Evolutionary conservation across 495 filamentous ascomycete genomes (phyloP).

Genomic region (Penicillium soppii): DNA sequence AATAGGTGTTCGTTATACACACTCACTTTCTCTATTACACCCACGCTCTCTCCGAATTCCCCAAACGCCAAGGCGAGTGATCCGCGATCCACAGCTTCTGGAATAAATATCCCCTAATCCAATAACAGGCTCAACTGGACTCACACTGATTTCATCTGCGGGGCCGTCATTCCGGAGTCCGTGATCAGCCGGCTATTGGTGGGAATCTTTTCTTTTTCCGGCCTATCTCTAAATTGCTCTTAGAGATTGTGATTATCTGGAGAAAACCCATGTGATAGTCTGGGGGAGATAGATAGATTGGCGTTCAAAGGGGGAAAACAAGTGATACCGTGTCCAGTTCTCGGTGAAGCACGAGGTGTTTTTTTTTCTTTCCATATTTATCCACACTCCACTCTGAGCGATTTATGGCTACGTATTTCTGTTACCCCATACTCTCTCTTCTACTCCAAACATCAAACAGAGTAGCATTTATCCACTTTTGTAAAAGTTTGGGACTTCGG

Average conservation of each 20-base stretch:
- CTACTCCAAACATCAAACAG: not conserved
- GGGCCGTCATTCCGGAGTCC: conserved; percentile 37
- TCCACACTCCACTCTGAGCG: conserved; percentile 9
- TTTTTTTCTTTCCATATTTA: not conserved
- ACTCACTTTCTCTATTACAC: conserved; percentile 13
- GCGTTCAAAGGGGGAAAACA: not conserved
- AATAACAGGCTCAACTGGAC: conserved; percentile 18
- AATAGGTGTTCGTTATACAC: not conserved
- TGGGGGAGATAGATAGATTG: not conserved
- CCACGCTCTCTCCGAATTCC: conserved; percentile 20
- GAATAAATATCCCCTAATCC: conserved; percentile 26
- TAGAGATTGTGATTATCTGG: not conserved
- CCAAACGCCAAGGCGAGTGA: conserved; percentile 39
- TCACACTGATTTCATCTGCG: conserved; percentile 46
- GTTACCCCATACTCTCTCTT: conserved; percentile 26
- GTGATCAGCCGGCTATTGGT: conserved; percentile 14
- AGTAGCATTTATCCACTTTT: not conserved
- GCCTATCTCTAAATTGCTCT: not conserved
- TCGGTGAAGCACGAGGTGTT: conserved; percentile 25
- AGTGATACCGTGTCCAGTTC: conserved; percentile 18
- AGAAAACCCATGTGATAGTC: conserved; percentile 5
- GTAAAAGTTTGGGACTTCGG: not conserved
- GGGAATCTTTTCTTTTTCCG: not conserved
- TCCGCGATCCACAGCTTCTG: conserved; percentile 46
- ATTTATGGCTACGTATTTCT: conserved; percentile 8